phyloP scores from a whole-genome alignment of 129 eudicot genomes.

The Deinandra increscens region DNA sequence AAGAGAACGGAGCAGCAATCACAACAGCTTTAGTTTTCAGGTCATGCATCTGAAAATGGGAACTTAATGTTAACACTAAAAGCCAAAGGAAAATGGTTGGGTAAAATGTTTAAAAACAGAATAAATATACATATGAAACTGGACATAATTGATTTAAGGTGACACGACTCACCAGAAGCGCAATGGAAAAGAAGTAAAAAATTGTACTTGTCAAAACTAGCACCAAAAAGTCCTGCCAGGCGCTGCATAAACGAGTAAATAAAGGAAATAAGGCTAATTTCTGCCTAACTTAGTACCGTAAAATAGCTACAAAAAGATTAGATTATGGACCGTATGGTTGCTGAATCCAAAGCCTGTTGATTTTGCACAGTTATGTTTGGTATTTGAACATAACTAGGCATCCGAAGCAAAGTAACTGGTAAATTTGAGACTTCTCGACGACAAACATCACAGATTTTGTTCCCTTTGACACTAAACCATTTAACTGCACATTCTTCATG shows the following conservation, averaged over 20 bases:
- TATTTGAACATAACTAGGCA: slow-evolving; percentile 45
- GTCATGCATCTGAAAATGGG: slow-evolving; percentile 54
- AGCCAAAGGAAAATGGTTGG: background rate
- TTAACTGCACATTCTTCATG: slow-evolving; percentile 85
- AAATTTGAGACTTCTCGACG: slow-evolving; percentile 79
- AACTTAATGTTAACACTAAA: background rate
- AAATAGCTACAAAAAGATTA: background rate
- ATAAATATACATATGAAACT: background rate
- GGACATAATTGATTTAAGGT: background rate
- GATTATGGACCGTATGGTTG: slow-evolving; percentile 46
- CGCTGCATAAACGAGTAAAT: slow-evolving; percentile 47
- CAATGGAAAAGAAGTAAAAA: slow-evolving; percentile 93
- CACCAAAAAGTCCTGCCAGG: slow-evolving; percentile 99
- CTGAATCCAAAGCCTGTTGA: slow-evolving; percentile 40
- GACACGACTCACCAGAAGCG: slow-evolving; percentile 60
- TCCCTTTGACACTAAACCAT: slow-evolving; percentile 87
- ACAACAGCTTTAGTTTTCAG: slow-evolving; percentile 66
- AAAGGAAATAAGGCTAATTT: slow-evolving; percentile 8
- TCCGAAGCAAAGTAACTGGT: slow-evolving; percentile 86
- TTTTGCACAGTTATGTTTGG: slow-evolving; percentile 41
- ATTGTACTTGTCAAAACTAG: slow-evolving; percentile 86
- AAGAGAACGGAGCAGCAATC: slow-evolving; percentile 89
- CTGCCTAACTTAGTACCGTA: background rate
- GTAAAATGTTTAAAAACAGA: background rate
- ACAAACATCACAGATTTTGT: slow-evolving; percentile 81